Conservation (phyloP, 1,284 basidiomycete species). For the Pyrrhoderma lamaoense region DNA sequence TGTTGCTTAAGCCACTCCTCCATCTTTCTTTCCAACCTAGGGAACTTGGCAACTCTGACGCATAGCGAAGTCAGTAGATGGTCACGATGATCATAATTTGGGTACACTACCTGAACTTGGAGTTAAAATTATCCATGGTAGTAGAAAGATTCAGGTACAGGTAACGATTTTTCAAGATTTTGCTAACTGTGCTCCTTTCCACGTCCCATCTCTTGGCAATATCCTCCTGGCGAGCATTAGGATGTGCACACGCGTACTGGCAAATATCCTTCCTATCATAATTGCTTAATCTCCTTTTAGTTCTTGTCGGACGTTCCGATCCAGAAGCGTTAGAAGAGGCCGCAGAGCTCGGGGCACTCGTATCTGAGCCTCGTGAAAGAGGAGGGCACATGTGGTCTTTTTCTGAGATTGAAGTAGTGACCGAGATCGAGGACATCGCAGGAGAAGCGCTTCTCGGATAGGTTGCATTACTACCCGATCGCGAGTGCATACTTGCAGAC, state of each 20-base stretch:
- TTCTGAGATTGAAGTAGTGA: conserved; percentile 41
- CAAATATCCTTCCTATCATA: conserved; percentile 76
- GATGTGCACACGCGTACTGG: conserved; percentile 53
- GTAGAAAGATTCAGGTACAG: conserved; percentile 71
- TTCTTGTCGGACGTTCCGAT: conserved; percentile 48
- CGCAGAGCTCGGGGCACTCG: conserved; percentile 8
- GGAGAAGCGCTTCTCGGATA: conserved; percentile 55
- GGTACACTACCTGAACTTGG: conserved; percentile 54
- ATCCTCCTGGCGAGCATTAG: conserved; percentile 69
- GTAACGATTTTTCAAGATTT: conserved; percentile 80
- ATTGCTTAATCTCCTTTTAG: conserved; percentile 42
- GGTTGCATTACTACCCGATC: conserved; percentile 37
- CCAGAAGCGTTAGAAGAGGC: conserved; percentile 28
- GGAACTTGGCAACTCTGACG: conserved; percentile 57
- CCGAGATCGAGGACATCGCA: conserved; percentile 48
- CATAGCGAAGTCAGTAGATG: conserved; percentile 30
- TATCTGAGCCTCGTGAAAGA: conserved; percentile 17
- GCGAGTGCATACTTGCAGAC: conserved; percentile 27
- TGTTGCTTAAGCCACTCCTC: conserved; percentile 50
- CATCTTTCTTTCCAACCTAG: conserved; percentile 64
- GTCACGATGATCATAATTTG: conserved; percentile 7
- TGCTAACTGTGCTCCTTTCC: conserved; percentile 89
- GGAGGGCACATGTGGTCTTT: conserved; percentile 28
- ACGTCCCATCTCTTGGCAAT: conserved; percentile 72
- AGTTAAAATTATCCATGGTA: conserved; percentile 47